phyloP scores from a whole-genome alignment of 2,329 filamentous ascomycete species.

The Fusarium citri region DNA sequence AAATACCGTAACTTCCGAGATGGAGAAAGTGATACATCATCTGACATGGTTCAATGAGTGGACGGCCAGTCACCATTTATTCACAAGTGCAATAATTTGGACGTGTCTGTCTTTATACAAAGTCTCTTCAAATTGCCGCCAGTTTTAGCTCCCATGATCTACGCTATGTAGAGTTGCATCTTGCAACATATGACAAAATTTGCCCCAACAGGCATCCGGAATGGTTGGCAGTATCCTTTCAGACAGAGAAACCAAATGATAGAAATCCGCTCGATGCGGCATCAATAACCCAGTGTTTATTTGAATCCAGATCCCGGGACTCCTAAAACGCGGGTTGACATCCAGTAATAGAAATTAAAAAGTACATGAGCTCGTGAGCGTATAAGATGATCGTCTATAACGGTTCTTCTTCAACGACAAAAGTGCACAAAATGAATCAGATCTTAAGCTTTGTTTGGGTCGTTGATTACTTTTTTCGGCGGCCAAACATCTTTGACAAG shows the following conservation, averaged over 20 bases:
- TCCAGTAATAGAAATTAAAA: constrained; percentile 43
- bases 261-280: constrained; percentile 8
- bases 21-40: not conserved
- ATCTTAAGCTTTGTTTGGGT: constrained; percentile 45
- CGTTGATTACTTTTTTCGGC: constrained; percentile 60
- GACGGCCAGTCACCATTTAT: not conserved
- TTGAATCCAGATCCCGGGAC: constrained; percentile 9
- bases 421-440: constrained; percentile 25
- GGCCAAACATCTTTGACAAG: constrained; percentile 62
- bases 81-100: constrained; percentile 6
- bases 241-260: constrained; percentile 28
- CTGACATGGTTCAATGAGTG: not conserved
- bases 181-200: not conserved
- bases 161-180: not conserved
- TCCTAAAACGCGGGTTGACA: constrained; percentile 13
- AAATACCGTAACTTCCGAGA: not conserved
- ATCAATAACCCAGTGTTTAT: constrained; percentile 1
- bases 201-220: constrained; percentile 22
- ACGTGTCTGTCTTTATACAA: not conserved
- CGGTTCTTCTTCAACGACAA: constrained; percentile 3
- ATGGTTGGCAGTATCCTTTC: constrained; percentile 17
- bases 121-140: constrained; percentile 7
- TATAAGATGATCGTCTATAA: constrained; percentile 39
- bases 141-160: not conserved
- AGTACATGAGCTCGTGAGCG: constrained; percentile 46